phyloP scores from a whole-genome alignment of 345 rosid genomes.

The Mallotus nudiflorus region DNA sequence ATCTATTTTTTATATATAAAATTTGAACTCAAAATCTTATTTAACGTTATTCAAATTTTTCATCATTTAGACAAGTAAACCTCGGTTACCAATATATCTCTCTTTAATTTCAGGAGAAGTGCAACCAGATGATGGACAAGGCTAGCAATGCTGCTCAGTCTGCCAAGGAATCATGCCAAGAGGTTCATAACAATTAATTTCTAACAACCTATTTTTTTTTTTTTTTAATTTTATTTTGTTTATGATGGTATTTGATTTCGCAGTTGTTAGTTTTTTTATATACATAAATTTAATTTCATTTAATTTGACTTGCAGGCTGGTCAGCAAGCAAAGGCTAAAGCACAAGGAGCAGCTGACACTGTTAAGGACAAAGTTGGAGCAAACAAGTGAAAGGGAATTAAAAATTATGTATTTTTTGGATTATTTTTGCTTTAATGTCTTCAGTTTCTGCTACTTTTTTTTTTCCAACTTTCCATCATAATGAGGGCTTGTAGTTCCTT shows the following conservation, averaged over 20 bases:
- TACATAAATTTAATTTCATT: no score
- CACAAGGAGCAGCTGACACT: constrained; percentile 35
- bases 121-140: constrained; percentile 24
- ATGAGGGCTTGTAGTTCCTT: no score
- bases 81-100: neutral
- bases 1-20: no score
- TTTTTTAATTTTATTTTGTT: no score
- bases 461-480: no score
- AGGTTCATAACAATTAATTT: constrained; percentile 10
- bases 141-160: constrained; percentile 24
- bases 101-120: constrained; percentile 28
- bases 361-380: constrained; percentile 29
- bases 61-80: no score
- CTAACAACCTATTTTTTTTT: no score
- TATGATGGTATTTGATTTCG: neutral
- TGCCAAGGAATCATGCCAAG: constrained; percentile 33
- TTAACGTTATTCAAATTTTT: no score
- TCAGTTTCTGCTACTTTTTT: no score
- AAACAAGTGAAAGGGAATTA: constrained; percentile 22
- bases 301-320: constrained; percentile 6
- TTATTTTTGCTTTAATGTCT: no score
- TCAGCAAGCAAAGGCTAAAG: constrained; percentile 32
- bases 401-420: no score
- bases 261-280: neutral
- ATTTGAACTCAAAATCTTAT: no score